Evolutionary conservation across 108 stramenopile species (phyloP).

Genomic region (Nannochloropsis granulata): DNA sequence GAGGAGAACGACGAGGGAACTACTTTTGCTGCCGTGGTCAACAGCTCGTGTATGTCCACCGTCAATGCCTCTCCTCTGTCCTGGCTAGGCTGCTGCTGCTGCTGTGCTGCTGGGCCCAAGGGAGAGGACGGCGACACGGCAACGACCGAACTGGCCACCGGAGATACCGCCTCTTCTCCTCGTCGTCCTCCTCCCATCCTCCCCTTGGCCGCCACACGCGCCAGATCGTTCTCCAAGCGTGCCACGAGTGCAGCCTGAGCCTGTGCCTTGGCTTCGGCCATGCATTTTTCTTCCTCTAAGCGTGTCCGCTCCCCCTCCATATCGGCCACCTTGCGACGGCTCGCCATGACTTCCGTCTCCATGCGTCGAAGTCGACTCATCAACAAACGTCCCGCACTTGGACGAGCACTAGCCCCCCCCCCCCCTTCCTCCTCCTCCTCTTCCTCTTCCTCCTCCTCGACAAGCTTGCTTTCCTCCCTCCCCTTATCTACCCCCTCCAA

Average conservation of each 20-base stretch:
- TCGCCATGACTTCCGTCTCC: constrained; percentile 13
- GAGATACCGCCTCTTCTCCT: background rate
- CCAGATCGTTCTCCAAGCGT: constrained; percentile 23
- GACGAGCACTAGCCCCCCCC: background rate
- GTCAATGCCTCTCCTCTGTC: no score
- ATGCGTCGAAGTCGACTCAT: constrained; percentile 6
- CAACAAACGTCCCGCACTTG: background rate
- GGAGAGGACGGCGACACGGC: background rate
- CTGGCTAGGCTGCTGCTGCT: background rate
- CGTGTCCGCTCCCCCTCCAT: background rate
- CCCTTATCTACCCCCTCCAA: background rate
- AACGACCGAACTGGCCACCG: background rate
- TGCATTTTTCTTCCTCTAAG: background rate
- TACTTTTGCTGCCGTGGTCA: background rate
- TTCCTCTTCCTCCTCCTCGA: background rate
- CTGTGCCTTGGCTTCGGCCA: background rate
- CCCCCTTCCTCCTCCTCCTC: background rate
- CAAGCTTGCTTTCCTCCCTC: background rate
- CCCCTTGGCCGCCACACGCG: background rate
- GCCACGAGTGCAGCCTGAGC: background rate
- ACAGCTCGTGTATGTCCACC: background rate
- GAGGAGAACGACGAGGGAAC: no score
- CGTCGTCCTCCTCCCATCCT: background rate
- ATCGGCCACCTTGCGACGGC: constrained; percentile 3
- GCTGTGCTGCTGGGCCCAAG: background rate